Conservation (phyloP, 768 basidiomycete genomes). For the Mycena amicta region DNA sequence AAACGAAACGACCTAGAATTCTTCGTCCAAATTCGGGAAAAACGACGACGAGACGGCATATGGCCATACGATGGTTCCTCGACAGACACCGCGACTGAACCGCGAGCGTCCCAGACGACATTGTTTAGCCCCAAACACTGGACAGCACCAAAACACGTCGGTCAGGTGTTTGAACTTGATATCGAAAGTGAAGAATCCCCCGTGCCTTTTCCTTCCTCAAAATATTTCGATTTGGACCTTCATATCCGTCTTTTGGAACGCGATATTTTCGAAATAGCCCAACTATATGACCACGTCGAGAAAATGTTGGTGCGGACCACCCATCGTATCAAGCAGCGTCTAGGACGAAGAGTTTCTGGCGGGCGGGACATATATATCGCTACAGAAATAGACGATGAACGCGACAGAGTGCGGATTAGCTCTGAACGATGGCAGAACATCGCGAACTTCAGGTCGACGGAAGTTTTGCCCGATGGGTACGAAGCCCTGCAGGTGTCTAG, state of each 20-base stretch:
- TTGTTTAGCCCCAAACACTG: conserved; percentile 12
- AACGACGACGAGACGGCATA: conserved; percentile 23
- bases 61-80: conserved; percentile 11
- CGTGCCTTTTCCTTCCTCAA: conserved; percentile 25
- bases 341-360: conserved; percentile 78
- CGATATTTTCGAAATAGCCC: conserved; percentile 53
- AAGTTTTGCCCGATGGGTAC: neutral
- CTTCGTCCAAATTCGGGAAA: conserved; percentile 38
- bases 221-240: conserved; percentile 52
- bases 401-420: conserved; percentile 35
- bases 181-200: conserved; percentile 31
- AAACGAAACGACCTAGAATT: conserved; percentile 52
- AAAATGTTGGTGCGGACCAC: conserved; percentile 51
- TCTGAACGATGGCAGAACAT: conserved; percentile 50
- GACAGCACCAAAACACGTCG: conserved; percentile 12
- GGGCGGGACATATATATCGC: conserved; percentile 57
- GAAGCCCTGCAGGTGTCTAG: too few species aligned
- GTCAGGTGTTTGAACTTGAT: conserved; percentile 39
- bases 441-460: conserved; percentile 48
- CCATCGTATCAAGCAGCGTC: conserved; percentile 69
- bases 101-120: conserved; percentile 2
- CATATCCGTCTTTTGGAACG: conserved; percentile 61
- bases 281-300: conserved; percentile 44
- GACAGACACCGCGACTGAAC: neutral
- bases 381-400: conserved; percentile 18